These are phyloP conservation scores for Xylariales sp. DNA, from an alignment of 2,329 filamentous ascomycete species.

Conservation along the genomic window DNA sequence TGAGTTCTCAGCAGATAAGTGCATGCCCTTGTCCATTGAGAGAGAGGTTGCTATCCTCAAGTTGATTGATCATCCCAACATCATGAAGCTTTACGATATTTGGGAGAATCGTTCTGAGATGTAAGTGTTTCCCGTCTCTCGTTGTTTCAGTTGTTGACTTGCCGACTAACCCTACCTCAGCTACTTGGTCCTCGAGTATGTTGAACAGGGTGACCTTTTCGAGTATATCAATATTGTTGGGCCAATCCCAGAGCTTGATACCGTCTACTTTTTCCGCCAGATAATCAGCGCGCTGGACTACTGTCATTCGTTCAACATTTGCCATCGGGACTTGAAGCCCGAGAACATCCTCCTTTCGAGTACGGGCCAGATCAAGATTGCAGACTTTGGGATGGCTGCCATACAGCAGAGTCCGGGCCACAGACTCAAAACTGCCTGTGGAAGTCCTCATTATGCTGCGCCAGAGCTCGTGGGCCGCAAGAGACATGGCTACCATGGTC, in stretches of 20 bases:
- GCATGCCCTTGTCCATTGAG: constrained; percentile 84
- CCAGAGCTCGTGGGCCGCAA: constrained; percentile 79
- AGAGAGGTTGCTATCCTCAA: constrained; percentile 97
- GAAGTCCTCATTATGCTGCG: constrained; percentile 93
- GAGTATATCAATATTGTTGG: constrained; percentile 74
- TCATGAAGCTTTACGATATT: constrained; percentile 91
- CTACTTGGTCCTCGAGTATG: constrained; percentile 91
- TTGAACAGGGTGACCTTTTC: constrained; percentile 76
- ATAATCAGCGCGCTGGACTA: constrained; percentile 90
- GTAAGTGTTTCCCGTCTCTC: too few species aligned
- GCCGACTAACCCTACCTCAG: constrained; percentile 40
- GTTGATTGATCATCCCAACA: constrained; percentile 89
- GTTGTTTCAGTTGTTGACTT: too few species aligned
- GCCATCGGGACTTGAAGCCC: constrained; percentile 92
- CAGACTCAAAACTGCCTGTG: constrained; percentile 82
- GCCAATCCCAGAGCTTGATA: constrained; percentile 72
- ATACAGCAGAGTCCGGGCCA: constrained; percentile 75
- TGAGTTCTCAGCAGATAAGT: constrained; percentile 55
- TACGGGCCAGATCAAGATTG: constrained; percentile 78
- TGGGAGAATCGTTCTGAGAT: constrained; percentile 97
- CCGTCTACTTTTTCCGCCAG: constrained; percentile 83
- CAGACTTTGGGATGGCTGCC: constrained; percentile 97
- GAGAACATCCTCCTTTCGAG: constrained; percentile 89
- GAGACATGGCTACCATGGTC: constrained; percentile 65
- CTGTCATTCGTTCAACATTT: constrained; percentile 91